These are phyloP conservation scores for Thuja plicata DNA, from an alignment of 83 land plant species.

Conservation along the genomic window DNA sequence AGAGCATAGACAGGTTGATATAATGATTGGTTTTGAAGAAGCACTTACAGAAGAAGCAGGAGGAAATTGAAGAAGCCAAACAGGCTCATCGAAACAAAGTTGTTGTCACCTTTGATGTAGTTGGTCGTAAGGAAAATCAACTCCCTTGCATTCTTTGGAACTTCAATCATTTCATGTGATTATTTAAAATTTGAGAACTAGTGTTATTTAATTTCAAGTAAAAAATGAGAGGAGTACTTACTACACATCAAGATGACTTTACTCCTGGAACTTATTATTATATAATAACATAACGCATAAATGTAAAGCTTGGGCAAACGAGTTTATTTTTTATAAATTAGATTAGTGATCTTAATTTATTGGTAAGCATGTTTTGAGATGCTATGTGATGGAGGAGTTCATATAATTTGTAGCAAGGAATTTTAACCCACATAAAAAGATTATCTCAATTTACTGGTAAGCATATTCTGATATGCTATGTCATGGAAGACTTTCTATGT, in stretches of 20 bases:
- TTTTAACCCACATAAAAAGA: no score
- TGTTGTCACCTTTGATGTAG: slow-evolving; percentile 45
- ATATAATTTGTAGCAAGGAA: background rate
- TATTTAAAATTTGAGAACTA: background rate
- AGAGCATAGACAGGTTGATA: background rate
- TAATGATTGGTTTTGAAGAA: slow-evolving; percentile 17
- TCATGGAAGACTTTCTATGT: background rate
- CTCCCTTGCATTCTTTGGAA: background rate
- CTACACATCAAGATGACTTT: background rate
- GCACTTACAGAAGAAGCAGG: slow-evolving; percentile 43
- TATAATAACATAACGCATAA: background rate
- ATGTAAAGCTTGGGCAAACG: background rate
- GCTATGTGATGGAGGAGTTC: background rate
- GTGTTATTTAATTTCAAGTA: background rate
- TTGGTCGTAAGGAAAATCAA: slow-evolving; percentile 62
- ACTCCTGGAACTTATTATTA: background rate
- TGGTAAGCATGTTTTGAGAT: background rate
- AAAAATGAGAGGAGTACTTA: background rate
- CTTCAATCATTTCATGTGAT: background rate
- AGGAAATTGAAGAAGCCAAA: slow-evolving; percentile 57
- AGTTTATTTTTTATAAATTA: no score
- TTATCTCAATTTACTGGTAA: background rate
- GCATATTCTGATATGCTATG: background rate
- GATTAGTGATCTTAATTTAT: background rate
- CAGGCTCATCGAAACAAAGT: slow-evolving; percentile 42